These are phyloP conservation scores for Gonapodya sp. DNA, from an alignment of 192 early-diverging fungal genomes.

Conservation along the genomic window DNA sequence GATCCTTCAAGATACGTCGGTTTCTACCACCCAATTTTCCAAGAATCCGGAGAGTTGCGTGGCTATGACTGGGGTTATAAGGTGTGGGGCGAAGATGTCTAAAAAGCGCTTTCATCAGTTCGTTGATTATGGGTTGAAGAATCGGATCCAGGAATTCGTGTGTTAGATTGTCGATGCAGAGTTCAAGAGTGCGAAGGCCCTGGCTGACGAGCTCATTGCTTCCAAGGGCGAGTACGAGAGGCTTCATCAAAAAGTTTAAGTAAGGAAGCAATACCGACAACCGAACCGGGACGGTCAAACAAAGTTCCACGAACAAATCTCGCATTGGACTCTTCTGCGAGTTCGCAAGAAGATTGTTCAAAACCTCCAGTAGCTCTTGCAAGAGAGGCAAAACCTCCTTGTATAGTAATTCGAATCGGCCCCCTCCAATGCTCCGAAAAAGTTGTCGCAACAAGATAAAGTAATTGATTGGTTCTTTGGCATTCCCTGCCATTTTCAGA, in stretches of 20 bases:
- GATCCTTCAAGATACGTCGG: conserved; percentile 69
- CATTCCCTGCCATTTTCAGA: conserved; percentile 70
- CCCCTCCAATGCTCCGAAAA: conserved; percentile 95
- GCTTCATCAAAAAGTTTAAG: conserved; percentile 88
- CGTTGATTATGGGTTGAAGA: conserved; percentile 83
- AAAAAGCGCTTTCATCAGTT: conserved; percentile 90
- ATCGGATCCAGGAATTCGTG: conserved; percentile 96
- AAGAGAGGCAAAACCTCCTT: conserved; percentile 91
- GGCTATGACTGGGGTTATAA: conserved; percentile 71
- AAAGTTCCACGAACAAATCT: conserved; percentile 96
- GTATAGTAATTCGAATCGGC: conserved; percentile 89
- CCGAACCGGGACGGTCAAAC: conserved; percentile 92
- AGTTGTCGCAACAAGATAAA: conserved; percentile 81
- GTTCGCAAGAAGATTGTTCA: conserved; percentile 73
- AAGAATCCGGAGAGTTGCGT: conserved; percentile 80
- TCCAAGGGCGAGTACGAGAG: conserved; percentile 85
- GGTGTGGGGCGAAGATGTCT: conserved; percentile 80
- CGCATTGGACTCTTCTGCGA: conserved; percentile 76
- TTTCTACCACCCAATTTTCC: conserved; percentile 98
- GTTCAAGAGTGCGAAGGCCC: conserved; percentile 88
- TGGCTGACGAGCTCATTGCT: conserved; percentile 92
- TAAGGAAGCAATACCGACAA: conserved; percentile 88
- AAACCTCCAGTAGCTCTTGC: conserved; percentile 78
- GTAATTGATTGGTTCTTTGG: conserved; percentile 83
- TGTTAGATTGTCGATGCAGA: conserved; percentile 96